A percentile compares a stretch with the other conserved stretches of the same genome.
Conservation (phyloP, 2,329 filamentous ascomycete species). For the Lizonia empirigonia region DNA sequence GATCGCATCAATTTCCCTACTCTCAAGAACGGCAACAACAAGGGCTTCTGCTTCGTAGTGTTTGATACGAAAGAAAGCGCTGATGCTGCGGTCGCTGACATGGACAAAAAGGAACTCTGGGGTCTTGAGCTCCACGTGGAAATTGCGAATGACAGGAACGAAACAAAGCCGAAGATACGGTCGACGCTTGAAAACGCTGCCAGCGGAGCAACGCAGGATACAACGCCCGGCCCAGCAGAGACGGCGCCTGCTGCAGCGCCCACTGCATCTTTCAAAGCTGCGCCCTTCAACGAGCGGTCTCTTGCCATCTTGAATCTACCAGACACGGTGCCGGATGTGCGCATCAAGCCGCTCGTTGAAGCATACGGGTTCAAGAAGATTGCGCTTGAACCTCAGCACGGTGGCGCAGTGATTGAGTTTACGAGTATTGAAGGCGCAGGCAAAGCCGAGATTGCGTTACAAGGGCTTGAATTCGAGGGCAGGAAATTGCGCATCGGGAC, state of each 20-base stretch:
- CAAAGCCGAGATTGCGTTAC: constrained; percentile 63
- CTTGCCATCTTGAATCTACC: constrained; percentile 84
- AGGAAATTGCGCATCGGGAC: constrained; percentile 54
- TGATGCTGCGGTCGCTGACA: constrained; percentile 64
- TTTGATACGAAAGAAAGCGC: constrained; percentile 72
- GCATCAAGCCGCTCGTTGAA: constrained; percentile 75
- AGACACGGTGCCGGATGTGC: constrained; percentile 89
- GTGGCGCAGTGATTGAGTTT: constrained; percentile 87
- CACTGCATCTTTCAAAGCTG: constrained; percentile 17
- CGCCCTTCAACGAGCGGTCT: constrained; percentile 63
- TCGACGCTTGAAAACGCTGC: constrained; percentile 56
- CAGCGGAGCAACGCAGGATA: constrained; percentile 46
- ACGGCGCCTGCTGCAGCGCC: constrained; percentile 28
- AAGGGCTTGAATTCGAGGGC: constrained; percentile 48
- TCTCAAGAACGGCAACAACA: constrained; percentile 67
- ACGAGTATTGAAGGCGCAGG: constrained; percentile 72
- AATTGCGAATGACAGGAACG: constrained; percentile 51
- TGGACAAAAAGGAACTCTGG: constrained; percentile 74
- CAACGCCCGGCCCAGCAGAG: constrained; percentile 23
- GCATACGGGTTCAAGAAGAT: constrained; percentile 77
- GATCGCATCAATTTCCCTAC: constrained; percentile 73
- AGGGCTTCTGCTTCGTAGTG: constrained; percentile 80
- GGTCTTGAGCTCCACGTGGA: constrained; percentile 70
- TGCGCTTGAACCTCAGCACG: constrained; percentile 77
- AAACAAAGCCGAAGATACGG: constrained; percentile 53